Evolutionary conservation across 2,329 filamentous ascomycete species (phyloP), one percentile per base, ranked within the genome.

Genomic region (Exophiala sp.): DNA sequence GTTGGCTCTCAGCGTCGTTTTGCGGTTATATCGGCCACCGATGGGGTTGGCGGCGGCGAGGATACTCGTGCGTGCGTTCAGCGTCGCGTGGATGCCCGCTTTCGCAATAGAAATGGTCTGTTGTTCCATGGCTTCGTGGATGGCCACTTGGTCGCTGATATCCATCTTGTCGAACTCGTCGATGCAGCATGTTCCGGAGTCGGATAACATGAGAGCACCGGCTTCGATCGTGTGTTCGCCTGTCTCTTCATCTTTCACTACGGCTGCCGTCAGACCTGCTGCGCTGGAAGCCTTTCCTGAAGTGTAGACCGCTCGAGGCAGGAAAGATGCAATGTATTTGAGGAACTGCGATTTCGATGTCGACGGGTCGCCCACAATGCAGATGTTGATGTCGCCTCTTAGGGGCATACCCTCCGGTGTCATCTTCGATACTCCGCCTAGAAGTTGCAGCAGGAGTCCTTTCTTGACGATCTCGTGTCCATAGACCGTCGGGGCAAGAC

Each of bases 81-180:
- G 79, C 0, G 93, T 98, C 2, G 93, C 94, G 67, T 98, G 93
- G 52, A 98, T 98, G 63, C 93, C 93, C 3, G 93, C 93, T 72
- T 98, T 98, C 53, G 93, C 91, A 63, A 98, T 98, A 7, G 89
- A 96, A 59, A 98, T 98, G 3, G 93, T 98, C 71, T 98, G 93
- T 74, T 98, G 93, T 79, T 98, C 93, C 93, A 98, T 98, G 52
- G 93, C 93, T 81, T 98, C 93, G 78, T 98, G 93, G 64, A 98
- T 98, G 58, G 93, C 93, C 48, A 98, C 93, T 72, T 98, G 93
- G 67, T 98, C 93, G 45, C 75, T 82, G 55, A 98, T 86, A 63
- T 98, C 93, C 93, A 98, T 98, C 74, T 98, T 98, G 80, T 98
- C 93, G 62, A 98, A 98, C 67, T 98, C 93, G 65, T 98, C 93